Conservation (phyloP, 345 rosid species). For the Sonneratia caseolaris region DNA sequence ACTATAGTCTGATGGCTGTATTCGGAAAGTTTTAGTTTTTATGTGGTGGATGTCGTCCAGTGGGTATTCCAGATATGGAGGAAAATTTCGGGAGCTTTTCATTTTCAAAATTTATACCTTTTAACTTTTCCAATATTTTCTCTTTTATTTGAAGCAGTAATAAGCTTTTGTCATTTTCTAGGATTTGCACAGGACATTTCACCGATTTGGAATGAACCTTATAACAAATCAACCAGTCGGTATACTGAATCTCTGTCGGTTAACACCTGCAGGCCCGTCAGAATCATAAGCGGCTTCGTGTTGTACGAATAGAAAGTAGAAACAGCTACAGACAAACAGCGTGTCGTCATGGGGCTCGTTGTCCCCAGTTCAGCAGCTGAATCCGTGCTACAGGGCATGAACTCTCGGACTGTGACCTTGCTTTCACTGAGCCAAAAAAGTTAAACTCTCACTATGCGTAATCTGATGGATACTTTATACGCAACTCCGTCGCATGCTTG, state of each 20-base stretch:
- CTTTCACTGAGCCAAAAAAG: not conserved
- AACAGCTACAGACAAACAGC: constrained; percentile 65
- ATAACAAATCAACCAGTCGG: not conserved
- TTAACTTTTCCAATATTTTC: no score
- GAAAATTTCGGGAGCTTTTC: no score
- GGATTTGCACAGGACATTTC: no score
- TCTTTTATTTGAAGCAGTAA: no score
- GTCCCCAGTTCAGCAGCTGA: constrained; percentile 91
- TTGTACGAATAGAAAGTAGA: constrained; percentile 79
- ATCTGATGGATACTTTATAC: not conserved
- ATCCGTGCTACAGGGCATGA: constrained; percentile 77
- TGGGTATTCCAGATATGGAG: no score
- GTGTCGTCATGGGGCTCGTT: constrained; percentile 70
- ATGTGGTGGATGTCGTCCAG: no score
- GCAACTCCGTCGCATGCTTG: constrained; percentile 44
- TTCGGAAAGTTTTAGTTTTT: no score
- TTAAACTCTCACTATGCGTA: not conserved
- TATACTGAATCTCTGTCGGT: not conserved
- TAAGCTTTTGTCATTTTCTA: no score
- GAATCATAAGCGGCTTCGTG: constrained; percentile 81
- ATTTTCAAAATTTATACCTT: no score
- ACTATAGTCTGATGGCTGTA: not conserved
- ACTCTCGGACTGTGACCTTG: not conserved
- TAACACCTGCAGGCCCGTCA: constrained; percentile 55
- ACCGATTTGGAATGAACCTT: not conserved